Evolutionary conservation across 805 yeast species (phyloP), one percentile per base, ranked within the genome.

Genomic region (Sungouiella blattae): DNA sequence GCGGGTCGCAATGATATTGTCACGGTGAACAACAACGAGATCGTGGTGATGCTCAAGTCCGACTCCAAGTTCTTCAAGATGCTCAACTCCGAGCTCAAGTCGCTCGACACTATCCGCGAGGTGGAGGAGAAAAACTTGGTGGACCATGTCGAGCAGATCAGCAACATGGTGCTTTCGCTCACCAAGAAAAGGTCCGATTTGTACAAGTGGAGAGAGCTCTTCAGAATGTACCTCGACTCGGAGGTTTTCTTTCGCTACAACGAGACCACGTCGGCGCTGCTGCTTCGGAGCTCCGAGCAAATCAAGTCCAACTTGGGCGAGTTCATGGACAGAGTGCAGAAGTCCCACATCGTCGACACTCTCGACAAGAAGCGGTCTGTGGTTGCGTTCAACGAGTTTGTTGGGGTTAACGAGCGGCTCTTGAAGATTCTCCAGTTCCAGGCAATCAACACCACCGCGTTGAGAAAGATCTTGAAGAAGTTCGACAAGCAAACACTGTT

Each of bases 401-500:
- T 75, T 39, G 55, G 58, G 3, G 49, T 82, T 46, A 83, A 83
- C 52, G 57, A 64, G 21, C 73, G 73, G 37, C 56, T 83, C 14
- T 51, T 83, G 28, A 75, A 75, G 48, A 69, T 77, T 8, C 64
- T 78, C 20, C 74, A 76, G 43, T 83, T 77, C 50, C 83, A 80
- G 48, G 62, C 73, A 6, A 66, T 83, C 40, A 83, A 83, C 55
- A 63, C 73, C 22, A 67, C 75, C 27, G 91, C 91, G 0, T 69
- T 81, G 26, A 60, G 71, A 12, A 83, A 83, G 55, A 83, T 83
- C 41, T 63, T 83, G 50, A 83, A 83, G 53, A 83, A 83, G 52
- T 83, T 84, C 47, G 88, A 84, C 47, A 83, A 83, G 52, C 81
- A 77, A 47, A 83, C 91, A 0, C 60, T 75, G 5, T 58, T 83